Base-by-base conservation (phyloP, 2,329 filamentous ascomycete species). In the Ophiocordyceps polyrhachis-furcata region DNA sequence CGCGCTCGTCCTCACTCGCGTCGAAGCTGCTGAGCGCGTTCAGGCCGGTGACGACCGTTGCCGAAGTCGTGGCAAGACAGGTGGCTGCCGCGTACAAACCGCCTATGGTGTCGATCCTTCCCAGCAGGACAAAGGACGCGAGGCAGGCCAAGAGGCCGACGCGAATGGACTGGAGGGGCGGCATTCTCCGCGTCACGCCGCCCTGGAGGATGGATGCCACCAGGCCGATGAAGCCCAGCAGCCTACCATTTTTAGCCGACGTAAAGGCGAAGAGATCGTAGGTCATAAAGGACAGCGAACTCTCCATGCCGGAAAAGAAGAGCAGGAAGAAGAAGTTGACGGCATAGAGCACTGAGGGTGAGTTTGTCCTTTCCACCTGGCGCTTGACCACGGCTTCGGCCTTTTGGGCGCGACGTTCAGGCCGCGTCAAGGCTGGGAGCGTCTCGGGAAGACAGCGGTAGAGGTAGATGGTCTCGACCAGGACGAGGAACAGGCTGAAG, bases 281-380 rank as follows among this genome's bases (percentile, higher is more conserved):
- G 0, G 89, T 96, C 77, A 98, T 88, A 61, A 98, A 98, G 0
- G 91, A 88, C 3, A 98, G 73, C 1, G 87, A 94, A 62, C 94
- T 96, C 59, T 98, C 91, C 82, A 98, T 89, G 48, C 91, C 91
- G 2, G 86, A 94, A 65, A 98, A 98, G 64, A 94, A 94, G 13
- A 98, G 77, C 48, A 98, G 78, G 62, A 98, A 98, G 42, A 81
- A 66, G 56, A 96, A 82, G 62, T 98, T 91, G 0, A 85, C 79
- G 1, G 81, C 64, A 58, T 95, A 95, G 42, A 98, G 76, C 13
- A 93, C 60, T 28, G 76, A 64, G 52, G 91, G 86, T 4, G 82
- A 86, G 63, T 96, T 96, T 3, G 85, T 93, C 47, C 82, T 70
- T 53, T 65, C 62, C 21, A 61, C 47, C 46, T 51, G 49, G 35